Conservation (phyloP, 345 rosid species). For the Gossypium raimondii region DNA sequence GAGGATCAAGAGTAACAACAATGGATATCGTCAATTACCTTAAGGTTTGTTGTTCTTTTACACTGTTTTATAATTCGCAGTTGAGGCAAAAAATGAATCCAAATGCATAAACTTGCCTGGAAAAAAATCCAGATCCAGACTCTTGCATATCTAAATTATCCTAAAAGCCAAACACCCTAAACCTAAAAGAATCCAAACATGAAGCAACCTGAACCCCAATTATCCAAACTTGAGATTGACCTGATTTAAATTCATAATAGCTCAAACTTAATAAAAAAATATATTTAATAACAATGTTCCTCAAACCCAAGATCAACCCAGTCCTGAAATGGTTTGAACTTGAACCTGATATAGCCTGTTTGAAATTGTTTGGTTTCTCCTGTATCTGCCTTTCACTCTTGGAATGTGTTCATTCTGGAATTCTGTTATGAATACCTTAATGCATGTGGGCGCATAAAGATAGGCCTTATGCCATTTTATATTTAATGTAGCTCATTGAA, state of each 20-base stretch:
- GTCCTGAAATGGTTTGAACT: not conserved
- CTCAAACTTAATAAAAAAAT: not conserved
- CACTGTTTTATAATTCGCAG: not conserved
- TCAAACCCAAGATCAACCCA: not conserved
- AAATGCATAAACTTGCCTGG: not conserved
- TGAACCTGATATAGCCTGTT: not conserved
- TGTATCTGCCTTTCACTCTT: not conserved
- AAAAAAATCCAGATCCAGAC: not conserved
- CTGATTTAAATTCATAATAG: not conserved
- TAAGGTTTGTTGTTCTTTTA: conserved; percentile 44
- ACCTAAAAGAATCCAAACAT: not conserved
- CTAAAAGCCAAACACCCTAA: not conserved
- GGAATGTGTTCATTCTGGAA: not conserved
- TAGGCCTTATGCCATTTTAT: not conserved
- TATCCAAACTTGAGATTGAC: not conserved
- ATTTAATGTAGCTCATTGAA: not conserved
- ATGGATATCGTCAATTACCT: conserved; percentile 60
- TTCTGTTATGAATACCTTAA: not conserved
- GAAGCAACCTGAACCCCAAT: not conserved
- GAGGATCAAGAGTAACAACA: conserved; percentile 65
- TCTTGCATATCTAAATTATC: not conserved
- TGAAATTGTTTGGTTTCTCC: not conserved
- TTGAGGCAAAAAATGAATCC: not conserved
- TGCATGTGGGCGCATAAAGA: not conserved
- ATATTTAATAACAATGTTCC: not conserved